Evolutionary conservation across 225 moss, liverwort and hornwort genomes (phyloP), one percentile per base, ranked within the genome.

Genomic region (Asterella californica): DNA sequence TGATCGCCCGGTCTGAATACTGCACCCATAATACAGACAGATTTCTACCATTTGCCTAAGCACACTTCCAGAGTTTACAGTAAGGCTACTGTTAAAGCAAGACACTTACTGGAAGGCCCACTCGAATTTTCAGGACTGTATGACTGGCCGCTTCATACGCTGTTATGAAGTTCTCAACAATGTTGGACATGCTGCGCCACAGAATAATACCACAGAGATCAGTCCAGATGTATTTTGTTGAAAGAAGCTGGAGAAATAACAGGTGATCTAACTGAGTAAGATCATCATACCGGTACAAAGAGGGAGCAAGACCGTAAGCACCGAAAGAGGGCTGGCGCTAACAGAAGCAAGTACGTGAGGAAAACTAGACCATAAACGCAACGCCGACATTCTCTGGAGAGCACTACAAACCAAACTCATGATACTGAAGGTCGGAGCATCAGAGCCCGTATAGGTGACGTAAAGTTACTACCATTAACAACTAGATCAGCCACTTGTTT

Each of bases 91-190:
- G 46, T 21, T 71, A 15, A n/a, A n/a, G n/a, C n/a, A n/a, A n/a
- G n/a, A n/a, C n/a, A n/a, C n/a, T n/a, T n/a, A 95, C 95, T 83
- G 86, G 93, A 29, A 95, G 92, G 72, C 95, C 95, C 37, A 95
- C 62, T 81, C 95, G 92, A 66, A 93, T 70, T 79, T 95, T 95
- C 2, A 90, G 75, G 21, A 95, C 27, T 0, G 76, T 74, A 60
- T 95, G 95, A 1, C 88, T 82, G 75, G 83, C 78, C 11, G 67
- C 84, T 73, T 90, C 91, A 70, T 95, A 95, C 0, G 89, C 90
- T n/a, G 17, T 52, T 82, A 90, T 95, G 81, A 88, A 95, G 46
- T 93, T 91, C 52, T 84, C 88, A 73, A 93, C 85, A 79, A 92
- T 79, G 36, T 78, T 81, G 48, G 92, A 89, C 76, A 95, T 89